Conservation (phyloP, 2,329 filamentous ascomycete genomes). For the Beauveria caledonica region DNA sequence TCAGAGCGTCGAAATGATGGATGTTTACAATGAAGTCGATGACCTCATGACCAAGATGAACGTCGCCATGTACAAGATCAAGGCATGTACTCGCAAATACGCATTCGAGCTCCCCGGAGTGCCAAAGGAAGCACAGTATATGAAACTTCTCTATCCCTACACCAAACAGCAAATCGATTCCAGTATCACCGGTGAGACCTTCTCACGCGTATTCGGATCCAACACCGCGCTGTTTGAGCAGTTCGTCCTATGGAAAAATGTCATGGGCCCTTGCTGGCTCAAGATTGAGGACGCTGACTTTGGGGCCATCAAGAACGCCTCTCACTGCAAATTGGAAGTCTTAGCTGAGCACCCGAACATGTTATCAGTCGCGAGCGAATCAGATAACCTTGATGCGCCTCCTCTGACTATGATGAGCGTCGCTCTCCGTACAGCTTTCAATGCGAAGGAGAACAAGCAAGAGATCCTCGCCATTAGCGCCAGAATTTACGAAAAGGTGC, state of each 20-base stretch:
- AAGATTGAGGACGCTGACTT: constrained; percentile 84
- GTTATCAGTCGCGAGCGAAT: constrained; percentile 64
- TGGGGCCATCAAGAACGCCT: constrained; percentile 76
- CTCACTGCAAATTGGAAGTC: constrained; percentile 89
- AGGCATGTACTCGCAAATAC: constrained; percentile 81
- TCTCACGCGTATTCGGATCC: constrained; percentile 86
- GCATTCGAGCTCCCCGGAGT: constrained; percentile 86
- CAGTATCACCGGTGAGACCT: constrained; percentile 72
- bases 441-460: constrained; percentile 89
- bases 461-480: constrained; percentile 89
- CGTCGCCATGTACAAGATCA: constrained; percentile 89
- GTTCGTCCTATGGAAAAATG: constrained; percentile 96
- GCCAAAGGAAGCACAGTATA: constrained; percentile 81
- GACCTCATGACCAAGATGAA: constrained; percentile 78
- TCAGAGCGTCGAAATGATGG: constrained; percentile 75
- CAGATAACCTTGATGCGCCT: constrained; percentile 73
- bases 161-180: constrained; percentile 60
- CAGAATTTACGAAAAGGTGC: constrained; percentile 85
- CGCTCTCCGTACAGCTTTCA: constrained; percentile 78
- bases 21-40: constrained; percentile 87
- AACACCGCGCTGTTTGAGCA: constrained; percentile 95
- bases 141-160: constrained; percentile 95
- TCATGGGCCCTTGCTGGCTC: constrained; percentile 98
- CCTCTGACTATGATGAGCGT: constrained; percentile 95
- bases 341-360: constrained; percentile 69